Evolutionary conservation across 2,329 filamentous ascomycete species (phyloP).

Genomic region (Periglandula ipomoeae): DNA sequence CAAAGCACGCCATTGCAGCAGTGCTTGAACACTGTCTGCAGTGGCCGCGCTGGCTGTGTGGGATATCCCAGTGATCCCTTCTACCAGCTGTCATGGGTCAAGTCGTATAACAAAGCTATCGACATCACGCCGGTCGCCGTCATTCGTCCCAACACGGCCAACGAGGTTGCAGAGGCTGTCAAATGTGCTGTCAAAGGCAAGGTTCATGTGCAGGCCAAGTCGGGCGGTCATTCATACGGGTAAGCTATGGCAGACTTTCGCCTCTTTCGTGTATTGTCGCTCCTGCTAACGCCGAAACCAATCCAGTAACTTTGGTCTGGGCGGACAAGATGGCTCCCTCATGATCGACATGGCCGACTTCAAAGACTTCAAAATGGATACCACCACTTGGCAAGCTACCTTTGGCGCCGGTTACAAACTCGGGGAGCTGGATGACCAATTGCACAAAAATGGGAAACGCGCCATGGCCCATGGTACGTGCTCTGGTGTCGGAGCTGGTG

Average conservation of each 20-base stretch:
- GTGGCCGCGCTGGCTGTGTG: slow-evolving; percentile 35
- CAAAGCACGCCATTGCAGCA: slow-evolving; percentile 30
- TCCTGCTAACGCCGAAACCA: not conserved
- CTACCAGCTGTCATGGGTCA: slow-evolving; percentile 41
- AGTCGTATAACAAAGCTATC: slow-evolving; percentile 43
- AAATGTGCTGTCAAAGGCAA: slow-evolving; percentile 42
- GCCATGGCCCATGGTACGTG: slow-evolving; percentile 47
- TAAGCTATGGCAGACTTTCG: slow-evolving; percentile 18
- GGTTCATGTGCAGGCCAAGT: slow-evolving; percentile 50
- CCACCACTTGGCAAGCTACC: slow-evolving; percentile 40
- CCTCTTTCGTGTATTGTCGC: not conserved
- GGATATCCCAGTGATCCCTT: slow-evolving; percentile 33
- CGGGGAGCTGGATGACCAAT: slow-evolving; percentile 37
- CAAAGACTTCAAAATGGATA: slow-evolving; percentile 43
- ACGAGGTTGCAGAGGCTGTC: slow-evolving; percentile 48
- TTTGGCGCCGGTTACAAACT: slow-evolving; percentile 46
- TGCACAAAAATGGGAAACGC: slow-evolving; percentile 43
- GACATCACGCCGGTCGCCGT: slow-evolving; percentile 44
- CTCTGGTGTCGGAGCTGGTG: slow-evolving; percentile 48
- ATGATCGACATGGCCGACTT: slow-evolving; percentile 47
- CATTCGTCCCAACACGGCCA: slow-evolving; percentile 40
- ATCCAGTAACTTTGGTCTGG: slow-evolving; percentile 32
- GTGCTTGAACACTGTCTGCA: slow-evolving; percentile 39
- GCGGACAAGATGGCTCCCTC: slow-evolving; percentile 40
- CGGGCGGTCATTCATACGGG: slow-evolving; percentile 58